phyloP scores from a whole-genome alignment of 2,329 filamentous ascomycete species.

The Herpotrichia juniperi region DNA sequence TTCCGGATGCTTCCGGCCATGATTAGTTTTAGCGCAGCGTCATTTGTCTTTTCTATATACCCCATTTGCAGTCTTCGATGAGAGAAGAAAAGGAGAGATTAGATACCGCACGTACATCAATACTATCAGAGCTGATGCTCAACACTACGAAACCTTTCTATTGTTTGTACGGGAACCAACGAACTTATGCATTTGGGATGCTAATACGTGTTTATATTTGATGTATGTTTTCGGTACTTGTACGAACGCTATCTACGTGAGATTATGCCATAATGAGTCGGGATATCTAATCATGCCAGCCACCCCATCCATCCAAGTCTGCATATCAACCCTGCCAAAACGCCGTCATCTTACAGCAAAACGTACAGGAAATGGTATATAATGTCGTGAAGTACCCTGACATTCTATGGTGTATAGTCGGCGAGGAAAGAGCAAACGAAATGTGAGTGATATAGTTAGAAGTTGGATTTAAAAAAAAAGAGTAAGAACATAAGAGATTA shows the following conservation, averaged over 20 bases:
- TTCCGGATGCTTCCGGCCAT: not conserved
- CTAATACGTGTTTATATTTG: too few species aligned
- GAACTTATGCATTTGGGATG: too few species aligned
- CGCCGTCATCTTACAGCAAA: conserved; percentile 1
- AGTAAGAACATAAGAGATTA: not conserved
- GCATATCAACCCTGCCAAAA: not conserved
- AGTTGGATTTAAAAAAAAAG: conserved; percentile 4
- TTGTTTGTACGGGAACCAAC: too few species aligned
- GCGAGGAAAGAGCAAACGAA: not conserved
- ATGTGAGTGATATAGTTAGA: not conserved
- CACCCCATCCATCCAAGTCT: not conserved
- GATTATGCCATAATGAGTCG: not conserved
- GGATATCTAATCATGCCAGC: not conserved
- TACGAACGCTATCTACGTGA: not conserved
- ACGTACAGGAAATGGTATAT: not conserved
- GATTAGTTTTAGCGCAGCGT: not conserved
- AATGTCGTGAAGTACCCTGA: too few species aligned
- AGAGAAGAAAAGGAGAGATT: not conserved
- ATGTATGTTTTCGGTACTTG: not conserved
- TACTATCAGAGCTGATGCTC: too few species aligned
- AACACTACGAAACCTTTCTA: too few species aligned
- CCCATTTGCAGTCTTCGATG: not conserved
- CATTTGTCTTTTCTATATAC: not conserved
- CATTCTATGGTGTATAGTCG: not conserved
- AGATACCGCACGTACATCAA: too few species aligned